Percentiles rank a stretch among this genome's conserved stretches.
These are phyloP conservation scores for Polygonum aviculare DNA, from an alignment of 148 eudicot genomes.

Conservation along the genomic window DNA sequence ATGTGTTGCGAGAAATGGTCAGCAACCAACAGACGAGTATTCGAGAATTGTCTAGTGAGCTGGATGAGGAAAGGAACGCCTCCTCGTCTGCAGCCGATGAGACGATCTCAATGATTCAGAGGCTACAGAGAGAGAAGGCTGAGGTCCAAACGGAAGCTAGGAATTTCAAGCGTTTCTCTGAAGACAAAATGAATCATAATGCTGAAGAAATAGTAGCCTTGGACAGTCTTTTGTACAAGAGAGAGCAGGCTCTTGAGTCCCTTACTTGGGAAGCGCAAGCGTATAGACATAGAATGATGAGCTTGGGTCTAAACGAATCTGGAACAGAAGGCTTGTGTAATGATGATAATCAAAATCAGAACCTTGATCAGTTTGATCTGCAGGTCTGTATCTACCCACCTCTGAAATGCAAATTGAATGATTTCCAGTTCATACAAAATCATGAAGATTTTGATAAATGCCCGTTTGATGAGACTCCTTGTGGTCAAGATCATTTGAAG, in stretches of 20 bases:
- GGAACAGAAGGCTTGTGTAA: slow-evolving; percentile 59
- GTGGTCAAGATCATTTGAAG: slow-evolving; percentile 47
- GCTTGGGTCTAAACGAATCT: slow-evolving; percentile 61
- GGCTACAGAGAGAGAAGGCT: slow-evolving; percentile 90
- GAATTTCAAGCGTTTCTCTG: slow-evolving; percentile 75
- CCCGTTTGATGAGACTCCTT: slow-evolving; percentile 60
- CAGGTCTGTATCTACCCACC: slow-evolving; percentile 59
- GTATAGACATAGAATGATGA: slow-evolving; percentile 78
- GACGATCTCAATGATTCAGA: slow-evolving; percentile 96
- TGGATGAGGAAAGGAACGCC: slow-evolving; percentile 95
- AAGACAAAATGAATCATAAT: slow-evolving; percentile 82
- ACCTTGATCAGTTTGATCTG: slow-evolving; percentile 21
- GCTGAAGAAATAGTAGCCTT: slow-evolving; percentile 45
- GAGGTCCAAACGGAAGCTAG: slow-evolving; percentile 75
- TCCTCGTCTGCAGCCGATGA: slow-evolving; percentile 88
- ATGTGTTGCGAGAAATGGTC: slow-evolving; percentile 62
- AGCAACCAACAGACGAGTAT: slow-evolving; percentile 59
- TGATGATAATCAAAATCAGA: slow-evolving; percentile 30
- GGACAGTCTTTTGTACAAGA: slow-evolving; percentile 73
- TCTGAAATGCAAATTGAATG: slow-evolving; percentile 51
- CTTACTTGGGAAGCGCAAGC: slow-evolving; percentile 73
- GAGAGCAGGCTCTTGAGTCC: slow-evolving; percentile 63
- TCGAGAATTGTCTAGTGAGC: slow-evolving; percentile 55
- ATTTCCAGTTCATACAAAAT: slow-evolving; percentile 31
- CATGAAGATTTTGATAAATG: slow-evolving; percentile 63